Conservation (phyloP, 1,139 yeast genomes). For the Pichia terricola region DNA sequence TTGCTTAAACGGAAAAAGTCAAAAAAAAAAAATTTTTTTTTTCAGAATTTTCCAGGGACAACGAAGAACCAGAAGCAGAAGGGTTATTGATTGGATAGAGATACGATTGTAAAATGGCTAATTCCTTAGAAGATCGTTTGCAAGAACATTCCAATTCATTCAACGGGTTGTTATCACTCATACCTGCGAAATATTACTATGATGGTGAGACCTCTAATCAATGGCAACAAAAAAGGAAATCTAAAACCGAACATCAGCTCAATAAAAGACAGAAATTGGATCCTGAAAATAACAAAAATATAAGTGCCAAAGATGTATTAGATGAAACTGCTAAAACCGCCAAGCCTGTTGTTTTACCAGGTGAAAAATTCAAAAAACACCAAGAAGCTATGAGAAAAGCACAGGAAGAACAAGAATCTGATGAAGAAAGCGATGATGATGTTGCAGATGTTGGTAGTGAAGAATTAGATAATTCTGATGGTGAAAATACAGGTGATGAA, state of each 20-base stretch:
- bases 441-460: slow-evolving; percentile 7
- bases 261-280: slow-evolving; percentile 67
- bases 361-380: slow-evolving; percentile 17
- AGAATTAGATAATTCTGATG: slow-evolving; percentile 7
- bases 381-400: slow-evolving; percentile 10
- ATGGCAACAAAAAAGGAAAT: slow-evolving; percentile 72
- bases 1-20: no score
- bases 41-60: no score
- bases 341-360: slow-evolving; percentile 50
- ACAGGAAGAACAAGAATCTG: no score
- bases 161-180: slow-evolving; percentile 79
- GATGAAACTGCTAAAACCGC: slow-evolving; percentile 48
- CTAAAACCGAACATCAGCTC: slow-evolving; percentile 53
- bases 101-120: slow-evolving; percentile 18
- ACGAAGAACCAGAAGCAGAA: no score
- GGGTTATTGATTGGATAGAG: no score
- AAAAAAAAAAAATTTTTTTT: no score
- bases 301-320: slow-evolving; percentile 62
- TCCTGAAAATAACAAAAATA: slow-evolving; percentile 47
- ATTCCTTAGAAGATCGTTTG: slow-evolving; percentile 65
- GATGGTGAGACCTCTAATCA: slow-evolving; percentile 70
- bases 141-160: slow-evolving; percentile 81
- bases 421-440: slow-evolving; percentile 11
- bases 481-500: slow-evolving; percentile 12
- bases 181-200: slow-evolving; percentile 89